Conservation (phyloP, 768 basidiomycete species). For the Pleurotus eryngii region DNA sequence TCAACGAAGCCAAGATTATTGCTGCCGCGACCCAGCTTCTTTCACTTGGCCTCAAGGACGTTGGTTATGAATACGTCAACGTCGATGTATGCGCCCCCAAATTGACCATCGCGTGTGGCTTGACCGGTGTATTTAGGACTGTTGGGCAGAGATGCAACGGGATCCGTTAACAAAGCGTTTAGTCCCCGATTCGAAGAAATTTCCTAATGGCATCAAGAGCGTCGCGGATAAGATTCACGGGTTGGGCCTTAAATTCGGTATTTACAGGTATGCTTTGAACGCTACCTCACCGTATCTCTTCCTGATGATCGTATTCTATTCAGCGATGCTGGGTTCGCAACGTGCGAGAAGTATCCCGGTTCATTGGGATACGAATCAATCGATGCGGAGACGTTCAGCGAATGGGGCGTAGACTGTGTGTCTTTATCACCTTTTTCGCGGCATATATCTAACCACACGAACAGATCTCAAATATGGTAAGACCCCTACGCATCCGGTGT, state of each 20-base stretch:
- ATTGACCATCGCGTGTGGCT: background rate
- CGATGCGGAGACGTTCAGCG: conserved; percentile 49
- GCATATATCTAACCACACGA: background rate
- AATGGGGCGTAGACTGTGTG: conserved; percentile 50
- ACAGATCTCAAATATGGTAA: conserved; percentile 50
- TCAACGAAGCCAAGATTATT: conserved; percentile 41
- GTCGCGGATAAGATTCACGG: conserved; percentile 42
- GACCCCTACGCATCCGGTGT: background rate
- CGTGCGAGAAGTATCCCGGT: conserved; percentile 55
- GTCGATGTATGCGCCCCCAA: conserved; percentile 38
- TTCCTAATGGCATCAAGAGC: conserved; percentile 47
- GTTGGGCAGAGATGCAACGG: conserved; percentile 41
- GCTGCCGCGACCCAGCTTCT: conserved; percentile 44
- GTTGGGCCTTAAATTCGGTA: conserved; percentile 47
- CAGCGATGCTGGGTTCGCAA: conserved; percentile 51
- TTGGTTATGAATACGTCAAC: conserved; percentile 50
- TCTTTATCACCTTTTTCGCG: background rate
- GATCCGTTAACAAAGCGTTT: conserved; percentile 38
- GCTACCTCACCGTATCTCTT: too few species aligned
- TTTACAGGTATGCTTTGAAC: conserved; percentile 36
- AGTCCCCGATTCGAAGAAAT: conserved; percentile 48
- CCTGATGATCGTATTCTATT: background rate
- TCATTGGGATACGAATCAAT: conserved; percentile 46
- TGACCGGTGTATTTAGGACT: conserved; percentile 33
- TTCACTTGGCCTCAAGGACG: conserved; percentile 43